These are phyloP conservation scores for Sporothrix globosa DNA, from an alignment of 2,329 filamentous ascomycete species.

Conservation along the genomic window DNA sequence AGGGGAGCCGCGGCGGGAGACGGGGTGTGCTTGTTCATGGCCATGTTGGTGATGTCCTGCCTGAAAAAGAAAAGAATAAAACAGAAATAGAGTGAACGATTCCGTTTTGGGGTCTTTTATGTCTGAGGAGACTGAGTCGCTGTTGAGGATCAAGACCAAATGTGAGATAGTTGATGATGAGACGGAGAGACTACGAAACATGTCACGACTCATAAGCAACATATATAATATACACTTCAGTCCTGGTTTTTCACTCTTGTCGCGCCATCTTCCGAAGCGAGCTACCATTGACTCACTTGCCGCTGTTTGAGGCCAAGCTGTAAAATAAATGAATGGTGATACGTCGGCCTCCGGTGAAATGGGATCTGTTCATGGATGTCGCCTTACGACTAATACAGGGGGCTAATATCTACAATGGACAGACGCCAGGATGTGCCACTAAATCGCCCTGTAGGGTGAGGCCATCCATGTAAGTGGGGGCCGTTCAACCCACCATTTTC, in stretches of 20 bases:
- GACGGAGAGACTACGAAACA: not conserved
- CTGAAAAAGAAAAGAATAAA: no score
- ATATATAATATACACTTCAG: no score
- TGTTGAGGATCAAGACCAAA: not conserved
- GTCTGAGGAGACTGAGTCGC: not conserved
- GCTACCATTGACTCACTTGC: not conserved
- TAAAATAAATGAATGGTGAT: not conserved
- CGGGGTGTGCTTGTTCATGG: not conserved
- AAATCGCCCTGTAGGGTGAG: not conserved
- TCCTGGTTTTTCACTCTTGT: no score
- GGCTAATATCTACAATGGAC: not conserved
- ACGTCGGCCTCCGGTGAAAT: not conserved
- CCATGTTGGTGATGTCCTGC: not conserved
- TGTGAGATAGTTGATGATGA: not conserved
- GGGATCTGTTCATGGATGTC: not conserved
- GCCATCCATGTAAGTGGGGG: constrained; percentile 14
- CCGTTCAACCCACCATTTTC: not conserved
- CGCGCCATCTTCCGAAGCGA: not conserved
- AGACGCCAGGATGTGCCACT: no score
- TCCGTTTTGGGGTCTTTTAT: not conserved
- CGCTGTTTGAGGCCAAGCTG: not conserved
- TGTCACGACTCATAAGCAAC: no score
- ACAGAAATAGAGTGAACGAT: constrained; percentile 22
- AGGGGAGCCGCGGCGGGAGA: constrained; percentile 2
- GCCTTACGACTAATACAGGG: not conserved